Evolutionary conservation across 2,329 filamentous ascomycete genomes (phyloP).

Genomic region (Gaeumannomyces sp.): DNA sequence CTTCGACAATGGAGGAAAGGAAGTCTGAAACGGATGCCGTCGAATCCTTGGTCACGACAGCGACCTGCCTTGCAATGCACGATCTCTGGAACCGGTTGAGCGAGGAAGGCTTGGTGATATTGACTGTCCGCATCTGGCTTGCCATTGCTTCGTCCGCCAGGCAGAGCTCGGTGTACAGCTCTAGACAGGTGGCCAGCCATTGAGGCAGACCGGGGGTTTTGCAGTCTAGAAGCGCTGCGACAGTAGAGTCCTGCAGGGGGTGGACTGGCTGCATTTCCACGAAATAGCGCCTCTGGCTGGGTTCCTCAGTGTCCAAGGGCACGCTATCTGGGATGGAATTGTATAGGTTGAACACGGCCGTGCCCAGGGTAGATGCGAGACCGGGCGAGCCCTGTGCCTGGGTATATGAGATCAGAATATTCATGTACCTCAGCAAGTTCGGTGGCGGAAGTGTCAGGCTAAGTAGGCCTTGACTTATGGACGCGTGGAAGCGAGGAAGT

Average conservation of each 20-base stretch:
- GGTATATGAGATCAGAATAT: conserved; percentile 18
- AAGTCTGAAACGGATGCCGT: conserved; percentile 50
- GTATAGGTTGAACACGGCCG: conserved; percentile 7
- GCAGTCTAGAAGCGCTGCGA: conserved; percentile 39
- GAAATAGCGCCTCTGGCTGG: conserved; percentile 10
- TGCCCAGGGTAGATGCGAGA: conserved; percentile 8
- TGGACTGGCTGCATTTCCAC: conserved; percentile 44
- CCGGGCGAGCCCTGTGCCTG: conserved; percentile 2
- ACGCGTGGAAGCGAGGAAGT: conserved; percentile 24
- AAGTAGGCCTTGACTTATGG: background rate
- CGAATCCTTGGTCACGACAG: conserved; percentile 53
- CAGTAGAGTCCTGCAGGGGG: conserved; percentile 50
- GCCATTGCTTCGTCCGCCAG: conserved; percentile 35
- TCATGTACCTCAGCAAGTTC: conserved; percentile 13
- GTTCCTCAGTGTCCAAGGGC: background rate
- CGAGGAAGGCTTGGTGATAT: conserved; percentile 42
- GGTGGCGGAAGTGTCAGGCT: background rate
- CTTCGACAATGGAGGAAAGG: conserved; percentile 35
- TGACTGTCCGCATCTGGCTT: conserved; percentile 34
- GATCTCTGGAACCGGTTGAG: conserved; percentile 58
- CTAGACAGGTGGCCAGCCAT: conserved; percentile 49
- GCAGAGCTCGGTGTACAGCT: conserved; percentile 41
- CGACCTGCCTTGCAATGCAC: conserved; percentile 45
- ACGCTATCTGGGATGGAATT: background rate
- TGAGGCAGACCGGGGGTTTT: conserved; percentile 28